Evolutionary conservation across 257 asterid genomes (phyloP).

Genomic region (Scutellaria baicalensis): DNA sequence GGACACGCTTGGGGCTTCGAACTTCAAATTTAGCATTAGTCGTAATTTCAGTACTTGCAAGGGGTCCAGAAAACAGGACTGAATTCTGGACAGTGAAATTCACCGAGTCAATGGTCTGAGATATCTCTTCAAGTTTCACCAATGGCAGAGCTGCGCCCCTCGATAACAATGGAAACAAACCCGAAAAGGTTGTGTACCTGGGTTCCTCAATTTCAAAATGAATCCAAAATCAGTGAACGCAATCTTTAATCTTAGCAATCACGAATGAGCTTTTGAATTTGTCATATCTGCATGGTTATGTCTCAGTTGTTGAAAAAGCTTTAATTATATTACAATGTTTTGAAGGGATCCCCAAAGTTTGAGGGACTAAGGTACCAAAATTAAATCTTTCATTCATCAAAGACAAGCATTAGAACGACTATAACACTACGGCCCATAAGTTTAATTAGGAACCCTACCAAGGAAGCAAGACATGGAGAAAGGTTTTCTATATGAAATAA

Average conservation of each 20-base stretch:
- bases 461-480: background rate
- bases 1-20: conserved; percentile 92
- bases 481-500: background rate
- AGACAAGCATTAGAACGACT: no score
- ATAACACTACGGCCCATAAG: no score
- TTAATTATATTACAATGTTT: no score
- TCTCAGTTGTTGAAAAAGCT: no score
- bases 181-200: conserved; percentile 80
- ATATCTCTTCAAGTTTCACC: conserved; percentile 78
- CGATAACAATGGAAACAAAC: conserved; percentile 71
- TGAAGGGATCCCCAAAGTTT: no score
- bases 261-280: background rate
- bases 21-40: conserved; percentile 91
- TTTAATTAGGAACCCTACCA: background rate
- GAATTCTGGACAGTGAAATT: conserved; percentile 73
- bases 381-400: background rate
- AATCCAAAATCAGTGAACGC: background rate
- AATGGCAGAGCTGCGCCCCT: conserved; percentile 56
- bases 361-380: background rate
- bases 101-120: conserved; percentile 72
- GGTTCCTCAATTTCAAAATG: background rate
- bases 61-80: conserved; percentile 67
- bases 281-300: background rate
- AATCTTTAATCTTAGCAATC: background rate
- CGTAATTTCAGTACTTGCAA: conserved; percentile 62